A percentile compares a stretch with the other conserved stretches of the same genome.
phyloP scores from a whole-genome alignment of 2,329 filamentous ascomycete genomes.

The Fusarium algeriense region DNA sequence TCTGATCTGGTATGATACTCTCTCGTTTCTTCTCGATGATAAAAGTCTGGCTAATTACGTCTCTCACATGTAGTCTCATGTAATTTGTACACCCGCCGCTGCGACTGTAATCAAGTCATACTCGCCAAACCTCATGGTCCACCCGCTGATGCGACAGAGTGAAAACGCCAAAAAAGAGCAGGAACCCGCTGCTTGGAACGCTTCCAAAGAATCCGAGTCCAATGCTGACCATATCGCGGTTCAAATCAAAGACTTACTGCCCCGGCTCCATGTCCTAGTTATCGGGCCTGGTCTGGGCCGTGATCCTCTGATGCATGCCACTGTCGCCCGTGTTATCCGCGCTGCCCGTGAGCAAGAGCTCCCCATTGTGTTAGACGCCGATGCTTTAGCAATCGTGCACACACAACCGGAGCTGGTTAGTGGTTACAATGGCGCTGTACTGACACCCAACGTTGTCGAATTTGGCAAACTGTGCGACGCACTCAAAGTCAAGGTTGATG shows the following conservation, averaged over 20 bases:
- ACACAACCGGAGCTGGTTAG: constrained; percentile 80
- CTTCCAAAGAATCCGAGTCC: constrained; percentile 55
- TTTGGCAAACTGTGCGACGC: constrained; percentile 85
- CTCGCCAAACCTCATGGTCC: constrained; percentile 98
- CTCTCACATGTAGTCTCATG: constrained; percentile 74
- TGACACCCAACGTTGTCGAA: constrained; percentile 96
- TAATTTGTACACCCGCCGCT: constrained; percentile 93
- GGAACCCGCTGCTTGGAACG: constrained; percentile 58
- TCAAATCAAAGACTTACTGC: constrained; percentile 81
- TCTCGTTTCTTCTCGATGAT: neutral
- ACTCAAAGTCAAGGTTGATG: constrained; percentile 72
- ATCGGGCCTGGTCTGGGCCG: constrained; percentile 93
- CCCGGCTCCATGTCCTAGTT: constrained; percentile 90
- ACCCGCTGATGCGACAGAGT: constrained; percentile 90
- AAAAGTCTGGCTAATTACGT: constrained; percentile 2
- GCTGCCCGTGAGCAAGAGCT: constrained; percentile 79
- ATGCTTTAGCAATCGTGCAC: constrained; percentile 84
- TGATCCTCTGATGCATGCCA: constrained; percentile 90
- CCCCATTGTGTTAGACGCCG: constrained; percentile 91
- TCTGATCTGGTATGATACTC: constrained; percentile 79
- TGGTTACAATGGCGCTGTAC: constrained; percentile 84
- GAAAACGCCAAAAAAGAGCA: constrained; percentile 50
- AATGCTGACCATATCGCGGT: constrained; percentile 72
- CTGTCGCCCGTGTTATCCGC: constrained; percentile 80
- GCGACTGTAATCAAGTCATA: constrained; percentile 95